Evolutionary conservation across 768 basidiomycete genomes (phyloP).

Genomic region (Antrodiella citrinella): DNA sequence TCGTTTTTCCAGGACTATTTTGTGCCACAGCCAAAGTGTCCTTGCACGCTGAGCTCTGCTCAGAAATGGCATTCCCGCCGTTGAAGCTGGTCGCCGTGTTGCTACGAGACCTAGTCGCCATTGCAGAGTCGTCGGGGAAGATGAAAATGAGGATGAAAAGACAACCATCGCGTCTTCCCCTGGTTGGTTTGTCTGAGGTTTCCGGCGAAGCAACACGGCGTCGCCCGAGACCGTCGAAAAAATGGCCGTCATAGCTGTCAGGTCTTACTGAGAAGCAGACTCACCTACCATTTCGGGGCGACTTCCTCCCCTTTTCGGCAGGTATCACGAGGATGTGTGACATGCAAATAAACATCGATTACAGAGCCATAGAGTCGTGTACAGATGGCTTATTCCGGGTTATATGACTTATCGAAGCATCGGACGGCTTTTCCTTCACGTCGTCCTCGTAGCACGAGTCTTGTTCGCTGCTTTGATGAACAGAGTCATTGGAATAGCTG

Average conservation of each 20-base stretch:
- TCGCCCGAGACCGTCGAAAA: not conserved
- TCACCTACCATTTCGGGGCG: not conserved
- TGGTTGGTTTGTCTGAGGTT: too few species aligned
- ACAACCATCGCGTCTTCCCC: too few species aligned
- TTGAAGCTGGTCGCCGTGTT: too few species aligned
- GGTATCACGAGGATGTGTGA: not conserved
- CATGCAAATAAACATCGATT: not conserved
- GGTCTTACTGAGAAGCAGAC: too few species aligned
- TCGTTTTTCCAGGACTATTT: not conserved
- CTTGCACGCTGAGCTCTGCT: too few species aligned
- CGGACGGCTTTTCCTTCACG: not conserved
- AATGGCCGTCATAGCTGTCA: not conserved
- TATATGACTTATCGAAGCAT: not conserved
- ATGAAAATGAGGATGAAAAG: too few species aligned
- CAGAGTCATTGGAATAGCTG: not conserved
- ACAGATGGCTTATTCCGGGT: too few species aligned
- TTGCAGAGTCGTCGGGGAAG: not conserved
- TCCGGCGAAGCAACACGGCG: not conserved
- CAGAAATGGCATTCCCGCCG: too few species aligned
- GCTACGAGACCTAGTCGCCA: too few species aligned
- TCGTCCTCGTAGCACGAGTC: not conserved
- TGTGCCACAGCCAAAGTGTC: too few species aligned
- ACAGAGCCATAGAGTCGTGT: not conserved
- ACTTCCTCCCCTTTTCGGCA: not conserved
- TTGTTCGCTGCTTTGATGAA: conserved; percentile 1